These are phyloP conservation scores for Torulaspora globosa DNA, from an alignment of 1,139 yeast genomes.

Conservation along the genomic window DNA sequence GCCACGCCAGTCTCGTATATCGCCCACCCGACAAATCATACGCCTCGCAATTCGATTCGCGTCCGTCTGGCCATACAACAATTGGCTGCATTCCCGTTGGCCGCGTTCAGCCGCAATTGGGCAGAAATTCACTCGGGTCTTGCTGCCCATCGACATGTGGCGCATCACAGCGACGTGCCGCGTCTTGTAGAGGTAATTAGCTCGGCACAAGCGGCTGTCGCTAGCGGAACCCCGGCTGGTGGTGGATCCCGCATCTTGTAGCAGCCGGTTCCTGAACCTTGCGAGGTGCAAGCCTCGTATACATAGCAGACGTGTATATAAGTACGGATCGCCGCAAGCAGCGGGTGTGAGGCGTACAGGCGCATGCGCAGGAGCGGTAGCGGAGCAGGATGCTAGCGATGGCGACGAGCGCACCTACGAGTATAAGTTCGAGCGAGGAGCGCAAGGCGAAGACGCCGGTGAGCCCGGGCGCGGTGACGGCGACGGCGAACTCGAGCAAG, in stretches of 20 bases:
- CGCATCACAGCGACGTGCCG: background rate
- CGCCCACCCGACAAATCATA: background rate
- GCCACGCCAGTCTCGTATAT: too few species aligned
- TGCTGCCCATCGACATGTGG: slow-evolving; percentile 1
- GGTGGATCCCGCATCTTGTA: background rate
- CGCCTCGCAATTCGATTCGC: background rate
- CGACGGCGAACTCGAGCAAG: too few species aligned
- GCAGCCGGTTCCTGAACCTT: background rate
- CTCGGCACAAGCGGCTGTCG: slow-evolving; percentile 11
- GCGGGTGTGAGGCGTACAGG: background rate
- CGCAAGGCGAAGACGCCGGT: slow-evolving; percentile 1
- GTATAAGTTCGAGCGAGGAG: background rate
- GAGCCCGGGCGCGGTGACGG: background rate
- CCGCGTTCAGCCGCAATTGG: slow-evolving; percentile 8
- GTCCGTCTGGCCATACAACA: background rate
- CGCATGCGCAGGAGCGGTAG: background rate
- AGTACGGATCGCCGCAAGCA: background rate
- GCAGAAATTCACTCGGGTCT: slow-evolving; percentile 7
- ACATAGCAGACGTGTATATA: background rate
- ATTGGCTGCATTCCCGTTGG: slow-evolving; percentile 3
- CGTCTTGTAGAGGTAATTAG: slow-evolving; percentile 1
- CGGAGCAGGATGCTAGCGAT: slow-evolving; percentile 5
- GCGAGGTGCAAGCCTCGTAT: slow-evolving; percentile 4
- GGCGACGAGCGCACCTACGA: slow-evolving; percentile 8
- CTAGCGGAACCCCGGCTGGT: slow-evolving; percentile 4